Base-by-base conservation (phyloP, 1,284 basidiomycete genomes). In the Microbotryum saponariae region DNA sequence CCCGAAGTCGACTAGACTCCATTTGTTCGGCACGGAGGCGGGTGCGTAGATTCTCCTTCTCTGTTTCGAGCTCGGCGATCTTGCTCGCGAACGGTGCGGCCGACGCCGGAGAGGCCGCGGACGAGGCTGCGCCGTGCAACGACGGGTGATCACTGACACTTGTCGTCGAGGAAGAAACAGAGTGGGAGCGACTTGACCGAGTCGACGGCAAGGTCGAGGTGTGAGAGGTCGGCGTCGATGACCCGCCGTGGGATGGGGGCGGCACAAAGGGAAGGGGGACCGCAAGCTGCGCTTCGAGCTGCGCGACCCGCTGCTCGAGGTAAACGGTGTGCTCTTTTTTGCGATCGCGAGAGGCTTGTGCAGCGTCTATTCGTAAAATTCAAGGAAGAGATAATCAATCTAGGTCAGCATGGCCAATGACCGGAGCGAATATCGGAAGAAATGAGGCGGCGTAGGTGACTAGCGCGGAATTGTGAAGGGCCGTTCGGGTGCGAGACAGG, bases 331-430 rank as follows among this genome's bases (percentile, higher is more conserved):
- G 66, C 42, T 65, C 66, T 58, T 68, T 68, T 51, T 68, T 68
- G 53, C 66, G 64, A 47, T 68, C 66, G 7, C 66, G 59, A 12
- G 64, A 66, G 20, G 66, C 66, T 52, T 68, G 66, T 21, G 66
- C 66, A 44, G 66, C 66, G 46, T 67, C 66, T 65, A 59, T 8
- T 25, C 23, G n/a, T 21, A 37, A 12, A 37, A 10, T 14, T 14
- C n/a, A 27, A 10, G 12, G 9, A 18, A 51, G 3, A 42, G 12
- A 1, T 3, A 42, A 42, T 42, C 14, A 6, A 42, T 12, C 37
- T 42, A 16, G 37, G 16, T 42, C 14, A 42, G 37, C 37, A 42
- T 42, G 12, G 37, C 37, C 16, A 42, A 42, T 18, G 16, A 12
- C 16, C 37, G 12, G 16, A 16, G 10, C 37, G 6, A 18, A 18